A percentile compares a stretch with the other conserved stretches of the same genome.
Conservation (phyloP, 2,329 filamentous ascomycete genomes). For the Niveomyces coronatus region DNA sequence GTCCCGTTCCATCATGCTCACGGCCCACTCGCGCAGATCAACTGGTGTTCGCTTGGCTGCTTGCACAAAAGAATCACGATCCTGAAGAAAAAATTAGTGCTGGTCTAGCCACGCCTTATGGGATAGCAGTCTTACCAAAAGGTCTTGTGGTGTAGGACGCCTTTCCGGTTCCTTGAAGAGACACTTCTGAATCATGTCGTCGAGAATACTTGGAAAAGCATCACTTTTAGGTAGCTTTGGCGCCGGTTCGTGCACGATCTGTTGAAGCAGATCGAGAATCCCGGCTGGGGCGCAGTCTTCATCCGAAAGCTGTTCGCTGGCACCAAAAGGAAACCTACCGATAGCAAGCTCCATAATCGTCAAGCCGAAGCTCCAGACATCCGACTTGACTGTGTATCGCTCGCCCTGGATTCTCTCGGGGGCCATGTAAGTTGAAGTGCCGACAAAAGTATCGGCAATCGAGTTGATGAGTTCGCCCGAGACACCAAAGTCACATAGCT, state of each 20-base stretch:
- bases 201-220: conserved; percentile 87
- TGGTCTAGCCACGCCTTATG: background rate
- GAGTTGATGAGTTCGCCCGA: conserved; percentile 96
- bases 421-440: conserved; percentile 98
- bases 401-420: conserved; percentile 96
- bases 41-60: conserved; percentile 95
- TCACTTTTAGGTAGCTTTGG: conserved; percentile 93
- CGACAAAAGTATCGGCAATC: conserved; percentile 95
- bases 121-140: conserved; percentile 58
- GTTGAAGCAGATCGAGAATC: conserved; percentile 89
- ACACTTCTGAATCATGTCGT: conserved; percentile 96
- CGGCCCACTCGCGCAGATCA: conserved; percentile 85
- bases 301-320: conserved; percentile 60
- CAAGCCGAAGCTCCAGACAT: conserved; percentile 96
- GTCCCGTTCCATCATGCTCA: conserved; percentile 86
- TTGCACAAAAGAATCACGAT: conserved; percentile 87
- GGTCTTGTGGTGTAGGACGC: conserved; percentile 83
- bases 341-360: conserved; percentile 96
- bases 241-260: conserved; percentile 93
- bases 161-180: conserved; percentile 81
- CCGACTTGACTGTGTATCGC: conserved; percentile 94
- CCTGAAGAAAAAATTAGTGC: conserved; percentile 38
- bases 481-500: conserved; percentile 98
- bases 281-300: conserved; percentile 78
- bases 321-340: conserved; percentile 88